These are phyloP conservation scores for Dactylorhiza incarnata DNA, from an alignment of 106 monocot genomes.

Conservation along the genomic window DNA sequence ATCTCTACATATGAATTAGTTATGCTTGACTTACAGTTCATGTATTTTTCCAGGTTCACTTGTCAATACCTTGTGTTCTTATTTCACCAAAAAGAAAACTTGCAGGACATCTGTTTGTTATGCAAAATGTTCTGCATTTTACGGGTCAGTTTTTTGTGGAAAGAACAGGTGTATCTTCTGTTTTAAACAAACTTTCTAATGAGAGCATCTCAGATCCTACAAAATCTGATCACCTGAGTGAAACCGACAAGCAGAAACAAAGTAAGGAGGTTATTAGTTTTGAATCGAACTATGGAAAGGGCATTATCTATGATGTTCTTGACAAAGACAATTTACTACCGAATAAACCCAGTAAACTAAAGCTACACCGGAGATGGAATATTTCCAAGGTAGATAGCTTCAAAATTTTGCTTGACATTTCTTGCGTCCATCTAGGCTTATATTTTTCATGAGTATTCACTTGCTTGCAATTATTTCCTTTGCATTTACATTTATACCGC, in stretches of 20 bases:
- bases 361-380: slow-evolving; percentile 86
- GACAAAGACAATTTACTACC: slow-evolving; percentile 17
- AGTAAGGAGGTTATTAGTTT: slow-evolving; percentile 11
- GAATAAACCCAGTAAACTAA: slow-evolving; percentile 48
- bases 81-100: slow-evolving; percentile 85
- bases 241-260: slow-evolving; percentile 22
- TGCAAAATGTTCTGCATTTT: slow-evolving; percentile 69
- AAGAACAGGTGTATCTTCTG: slow-evolving; percentile 87
- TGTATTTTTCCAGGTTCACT: slow-evolving; percentile 53
- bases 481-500: background rate
- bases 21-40: background rate
- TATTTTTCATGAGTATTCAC: background rate
- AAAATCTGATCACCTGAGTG: slow-evolving; percentile 30
- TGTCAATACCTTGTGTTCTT: slow-evolving; percentile 70
- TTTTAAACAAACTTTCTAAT: slow-evolving; percentile 53
- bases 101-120: slow-evolving; percentile 63
- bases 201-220: slow-evolving; percentile 20
- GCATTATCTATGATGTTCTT: slow-evolving; percentile 21
- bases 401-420: slow-evolving; percentile 6
- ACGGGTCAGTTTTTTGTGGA: slow-evolving; percentile 81
- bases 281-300: slow-evolving; percentile 24
- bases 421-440: background rate
- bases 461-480: background rate
- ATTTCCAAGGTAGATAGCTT: slow-evolving; percentile 40
- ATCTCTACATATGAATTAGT: background rate